These are phyloP conservation scores for Sclerotinia trifoliorum DNA, from an alignment of 2,329 filamentous ascomycete genomes.

Conservation along the genomic window DNA sequence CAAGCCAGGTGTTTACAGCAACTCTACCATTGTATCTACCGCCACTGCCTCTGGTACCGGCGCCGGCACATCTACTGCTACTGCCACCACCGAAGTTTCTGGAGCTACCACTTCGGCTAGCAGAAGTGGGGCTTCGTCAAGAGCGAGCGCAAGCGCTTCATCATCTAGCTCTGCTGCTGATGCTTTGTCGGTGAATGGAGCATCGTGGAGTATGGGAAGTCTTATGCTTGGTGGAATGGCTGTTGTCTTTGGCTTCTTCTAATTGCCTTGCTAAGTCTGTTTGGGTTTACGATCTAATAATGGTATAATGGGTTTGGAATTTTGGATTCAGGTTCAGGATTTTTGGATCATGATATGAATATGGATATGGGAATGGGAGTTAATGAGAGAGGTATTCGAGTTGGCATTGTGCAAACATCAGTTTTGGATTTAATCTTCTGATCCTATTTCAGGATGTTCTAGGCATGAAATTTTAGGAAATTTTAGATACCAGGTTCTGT, in stretches of 20 bases:
- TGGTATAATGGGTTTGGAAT: neutral
- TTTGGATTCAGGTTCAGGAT: neutral
- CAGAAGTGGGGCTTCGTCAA: neutral
- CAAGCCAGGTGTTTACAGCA: constrained; percentile 13
- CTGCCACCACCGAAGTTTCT: neutral
- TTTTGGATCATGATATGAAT: neutral
- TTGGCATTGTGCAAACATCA: constrained; percentile 5
- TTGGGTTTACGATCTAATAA: constrained; percentile 2
- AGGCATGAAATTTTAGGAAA: neutral
- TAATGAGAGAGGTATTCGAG: constrained; percentile 11
- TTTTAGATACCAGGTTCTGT: constrained; percentile 5
- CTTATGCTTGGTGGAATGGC: constrained; percentile 21
- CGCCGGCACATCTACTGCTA: constrained; percentile 13
- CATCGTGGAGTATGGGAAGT: constrained; percentile 7
- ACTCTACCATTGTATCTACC: constrained; percentile 9
- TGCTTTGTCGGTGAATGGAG: constrained; percentile 6
- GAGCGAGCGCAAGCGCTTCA: neutral
- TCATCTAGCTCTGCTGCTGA: neutral
- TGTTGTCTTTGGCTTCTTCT: constrained; percentile 20
- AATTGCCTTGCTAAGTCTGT: neutral
- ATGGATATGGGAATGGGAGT: constrained; percentile 7
- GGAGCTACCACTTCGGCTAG: neutral
- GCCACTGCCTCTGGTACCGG: neutral
- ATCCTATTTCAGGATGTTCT: neutral
- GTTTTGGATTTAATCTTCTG: constrained; percentile 10